Evolutionary conservation across 2,329 filamentous ascomycete genomes (phyloP), one percentile per base, ranked within the genome.

Genomic region (Basipetospora chlamydospora): DNA sequence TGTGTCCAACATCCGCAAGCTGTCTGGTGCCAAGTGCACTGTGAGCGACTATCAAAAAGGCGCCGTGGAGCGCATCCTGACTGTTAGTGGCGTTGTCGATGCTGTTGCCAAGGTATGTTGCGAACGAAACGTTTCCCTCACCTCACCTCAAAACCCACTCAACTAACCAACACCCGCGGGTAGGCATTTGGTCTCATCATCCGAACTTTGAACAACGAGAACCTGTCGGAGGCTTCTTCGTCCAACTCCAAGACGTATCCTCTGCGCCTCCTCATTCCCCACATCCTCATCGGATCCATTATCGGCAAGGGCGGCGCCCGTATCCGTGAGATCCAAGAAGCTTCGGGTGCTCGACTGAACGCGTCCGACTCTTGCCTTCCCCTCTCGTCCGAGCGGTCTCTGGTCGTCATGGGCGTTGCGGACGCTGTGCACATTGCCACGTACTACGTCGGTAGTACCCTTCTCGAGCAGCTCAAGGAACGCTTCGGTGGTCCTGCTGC

Each of bases 361-460:
- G 90, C 90, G 18, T 98, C 90, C 6, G 90, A 96, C 57, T 80
- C 86, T 5, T 93, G 87, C 54, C 72, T 98, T 39, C 90, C 90
- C 33, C 72, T 95, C 42, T 98, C 90, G 13, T 93, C 86, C 41
- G 90, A 98, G 63, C 83, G 90, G 33, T 96, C 90, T n/a, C 73
- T 98, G 33, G 88, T 98, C 35, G 87, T 98, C 21, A 85, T 96
- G 60, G 90, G 90, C 56, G 90, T 98, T 40, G 90, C 90, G 37
- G 90, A 98, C 63, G 88, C 90, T 40, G 88, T 98, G 33, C 90
- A 98, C 61, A 98, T 98, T 58, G 90, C 90, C 33, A 94, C 90
- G 26, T 98, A 96, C 66, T 98, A 98, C 53, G 87, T 98, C 44
- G 88, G 87, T 39, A 93, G 88, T 59, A 98, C 90, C n/a, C 73